Evolutionary conservation across 1,284 basidiomycete genomes (phyloP), one percentile per base, ranked within the genome.

Genomic region (Tylopilus orsonianus): DNA sequence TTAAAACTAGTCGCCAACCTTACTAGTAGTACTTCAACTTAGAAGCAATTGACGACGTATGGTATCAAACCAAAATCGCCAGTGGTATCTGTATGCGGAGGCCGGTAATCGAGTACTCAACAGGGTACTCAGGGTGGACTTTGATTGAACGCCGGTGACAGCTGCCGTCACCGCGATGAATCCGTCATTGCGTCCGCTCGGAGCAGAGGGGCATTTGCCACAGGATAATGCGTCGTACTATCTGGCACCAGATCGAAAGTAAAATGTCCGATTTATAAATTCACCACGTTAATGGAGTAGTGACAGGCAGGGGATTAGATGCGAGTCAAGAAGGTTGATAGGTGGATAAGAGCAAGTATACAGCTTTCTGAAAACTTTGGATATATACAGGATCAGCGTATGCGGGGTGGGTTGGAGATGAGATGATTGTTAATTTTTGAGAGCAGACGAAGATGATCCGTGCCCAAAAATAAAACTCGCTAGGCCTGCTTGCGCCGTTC

Each of bases 301-400:
- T 53, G 54, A 60, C 61, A 65, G 48, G 52, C 51, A 62, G 57
- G 41, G 55, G 47, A 64, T 68, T 68, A 67, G 61, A 66, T 64
- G 64, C 64, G 45, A 50, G 63, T 53, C 53, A 57, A 62, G 53
- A 55, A 57, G 23, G 32, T 42, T 32, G 41, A 35, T 48, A 42
- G 33, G 20, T 49, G 40, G 47, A 24, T 20, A 46, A 46, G 49
- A 48, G 44, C 52, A 56, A 53, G 42, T 69, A 64, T 62, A 69
- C 64, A 69, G 48, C 49, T 49, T 52, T 50, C 44, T 42, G 41
- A 57, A 54, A 56, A 50, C 33, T 53, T 52, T 49, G 49, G 54
- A 58, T 62, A 68, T 67, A 63, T 65, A 69, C 58, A 67, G 19
- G 45, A 46, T 60, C 48, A 62, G 54, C 52, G 53, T 55, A 43